Conservation (phyloP, 2,329 filamentous ascomycete genomes). For the Pezicula neosporulosa region DNA sequence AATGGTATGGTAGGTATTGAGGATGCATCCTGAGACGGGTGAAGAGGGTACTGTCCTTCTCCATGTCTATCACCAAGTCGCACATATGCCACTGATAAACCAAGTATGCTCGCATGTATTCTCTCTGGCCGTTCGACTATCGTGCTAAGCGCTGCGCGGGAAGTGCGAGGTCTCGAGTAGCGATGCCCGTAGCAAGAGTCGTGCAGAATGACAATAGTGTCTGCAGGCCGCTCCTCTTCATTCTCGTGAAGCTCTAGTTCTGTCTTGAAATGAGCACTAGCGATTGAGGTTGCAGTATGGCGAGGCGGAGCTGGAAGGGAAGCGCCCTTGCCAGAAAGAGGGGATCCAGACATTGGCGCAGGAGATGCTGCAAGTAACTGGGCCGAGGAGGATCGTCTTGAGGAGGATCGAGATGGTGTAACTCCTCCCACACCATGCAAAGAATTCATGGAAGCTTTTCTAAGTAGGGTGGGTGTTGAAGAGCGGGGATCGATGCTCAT, state of each 20-base stretch:
- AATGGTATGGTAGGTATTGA: slow-evolving; percentile 66
- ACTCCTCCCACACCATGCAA: slow-evolving; percentile 33
- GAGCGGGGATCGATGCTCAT: slow-evolving; percentile 37
- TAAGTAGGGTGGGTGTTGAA: slow-evolving; percentile 35
- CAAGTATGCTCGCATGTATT: slow-evolving; percentile 78
- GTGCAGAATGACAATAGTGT: slow-evolving; percentile 82
- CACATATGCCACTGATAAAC: slow-evolving; percentile 84
- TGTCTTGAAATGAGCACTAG: slow-evolving; percentile 25
- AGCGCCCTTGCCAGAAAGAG: slow-evolving; percentile 32
- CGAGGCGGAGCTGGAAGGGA: slow-evolving; percentile 30
- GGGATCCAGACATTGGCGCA: slow-evolving; percentile 32
- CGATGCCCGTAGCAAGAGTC: slow-evolving; percentile 95
- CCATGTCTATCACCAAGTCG: slow-evolving; percentile 79
- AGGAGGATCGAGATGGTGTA: slow-evolving; percentile 31
- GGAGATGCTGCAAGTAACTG: slow-evolving; percentile 31
- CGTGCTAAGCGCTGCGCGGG: slow-evolving; percentile 64
- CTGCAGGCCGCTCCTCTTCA: slow-evolving; percentile 31
- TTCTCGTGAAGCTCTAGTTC: slow-evolving; percentile 26
- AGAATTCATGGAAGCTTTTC: slow-evolving; percentile 40
- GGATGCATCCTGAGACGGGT: slow-evolving; percentile 54
- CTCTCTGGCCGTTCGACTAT: slow-evolving; percentile 95
- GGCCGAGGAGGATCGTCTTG: slow-evolving; percentile 39
- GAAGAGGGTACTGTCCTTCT: slow-evolving; percentile 65
- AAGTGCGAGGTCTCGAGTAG: slow-evolving; percentile 78
- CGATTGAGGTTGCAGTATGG: slow-evolving; percentile 45